Evolutionary conservation across 352 stramenopile species (phyloP), one percentile per base, ranked within the genome.

Genomic region (Phytophthora vignae): DNA sequence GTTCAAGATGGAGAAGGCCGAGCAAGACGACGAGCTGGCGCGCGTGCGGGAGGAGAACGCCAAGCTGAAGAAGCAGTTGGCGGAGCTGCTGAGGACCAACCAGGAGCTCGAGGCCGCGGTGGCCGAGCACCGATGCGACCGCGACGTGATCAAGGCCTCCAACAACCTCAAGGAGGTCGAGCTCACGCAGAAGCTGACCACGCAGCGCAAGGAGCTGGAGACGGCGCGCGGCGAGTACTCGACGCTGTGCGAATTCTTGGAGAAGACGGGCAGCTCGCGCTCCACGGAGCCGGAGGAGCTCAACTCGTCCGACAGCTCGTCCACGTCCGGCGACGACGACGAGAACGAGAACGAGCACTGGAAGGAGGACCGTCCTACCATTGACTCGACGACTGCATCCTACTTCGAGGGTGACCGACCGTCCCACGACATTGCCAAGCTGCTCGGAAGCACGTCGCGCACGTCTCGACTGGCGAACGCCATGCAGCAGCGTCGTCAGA

Each of bases 41-140:
- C 69, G 60, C n/a, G 77, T 82, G 10, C 76, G 69, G 14, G 79
- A 84, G 19, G 87, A 94, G 58, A 92, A 92, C 61, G 73, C 66
- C 9, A 70, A 60, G 11, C 67, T 94, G 42, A 88, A 85, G 36
- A 53, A 75, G 48, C 83, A 92, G 64, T 73, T 94, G 12, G 76
- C 75, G 31, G 78, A 91, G 53, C 71, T 94, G 6, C 62, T 90
- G n/a, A 77, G 83, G 60, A 77, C 67, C 12, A 93, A 91, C 69
- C 69, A 83, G 46, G 82, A 91, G 62, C 58, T 93, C 27, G 78
- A 93, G 56, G 70, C 73, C 8, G 74, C 87, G 31, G 83, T 91
- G 66, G 75, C 76, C 10, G 85, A 93, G 66, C 86, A 81, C 65
- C 76, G 76, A 8, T 87, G 77, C 46, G 79, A 91, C 33, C 74